Evolutionary conservation across 345 rosid genomes (phyloP), one percentile per base, ranked within the genome.

Genomic region (Pseudoturritis turrita): DNA sequence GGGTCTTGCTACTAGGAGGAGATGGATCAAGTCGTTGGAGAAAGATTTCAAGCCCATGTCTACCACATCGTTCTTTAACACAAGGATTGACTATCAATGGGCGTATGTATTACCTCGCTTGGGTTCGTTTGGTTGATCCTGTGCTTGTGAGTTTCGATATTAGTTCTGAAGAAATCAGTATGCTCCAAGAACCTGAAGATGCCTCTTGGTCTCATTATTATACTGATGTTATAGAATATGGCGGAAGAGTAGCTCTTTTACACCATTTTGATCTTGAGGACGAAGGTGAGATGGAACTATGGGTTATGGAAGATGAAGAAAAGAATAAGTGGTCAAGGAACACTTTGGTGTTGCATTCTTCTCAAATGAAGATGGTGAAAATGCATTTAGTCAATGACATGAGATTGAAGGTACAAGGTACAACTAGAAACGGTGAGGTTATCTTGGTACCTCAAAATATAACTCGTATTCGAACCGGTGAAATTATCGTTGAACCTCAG

Each of bases 331-430:
- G 6, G 28, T 6, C 9, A 5, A 26, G 2, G 0, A 53, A 54
- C 41, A 40, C 40, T 52, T 7, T 67, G 28, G 72, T 25, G 52
- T 12, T 53, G 61, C 41, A 54, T 39, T 12, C 71, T 67, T 67
- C 62, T 25, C 62, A 53, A 39, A 40, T 40, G 35, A 31, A 31
- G 0, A 31, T 31, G 2, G 35, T 31, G 6, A 28, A 28, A 0
- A 28, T 28, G 47, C 3, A 39, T 26, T 5, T 25, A 0, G 26
- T 37, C 14, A 11, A 15, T 14, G 6, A 4, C 43, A 29, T 33
- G 2, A 4, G 8, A 11, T 31, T 63, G 31, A 29, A 8, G 43
- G 56, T 46, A 28, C 12, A 18, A 46, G 55, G 55, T 31, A 46
- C 68, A 19, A 63, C 56, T 31, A 29, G 43, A 31, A 31, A 46